phyloP scores from a whole-genome alignment of 352 stramenopile species.

The Sclerospora graminicola region DNA sequence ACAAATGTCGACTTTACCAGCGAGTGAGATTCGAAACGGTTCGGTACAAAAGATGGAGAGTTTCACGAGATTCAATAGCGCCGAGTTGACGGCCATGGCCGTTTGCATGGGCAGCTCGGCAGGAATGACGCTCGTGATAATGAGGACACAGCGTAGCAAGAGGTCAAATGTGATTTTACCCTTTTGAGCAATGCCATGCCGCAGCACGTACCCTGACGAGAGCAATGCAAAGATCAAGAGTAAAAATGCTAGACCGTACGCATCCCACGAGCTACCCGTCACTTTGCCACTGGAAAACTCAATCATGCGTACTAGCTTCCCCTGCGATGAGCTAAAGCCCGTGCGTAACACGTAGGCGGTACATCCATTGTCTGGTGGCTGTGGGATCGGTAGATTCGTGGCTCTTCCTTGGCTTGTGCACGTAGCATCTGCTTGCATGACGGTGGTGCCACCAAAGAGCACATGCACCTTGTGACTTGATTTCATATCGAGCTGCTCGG shows the following conservation, averaged over 20 bases:
- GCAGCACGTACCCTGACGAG: constrained; percentile 92
- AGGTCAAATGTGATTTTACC: constrained; percentile 94
- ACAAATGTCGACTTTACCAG: constrained; percentile 94
- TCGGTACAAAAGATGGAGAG: constrained; percentile 97
- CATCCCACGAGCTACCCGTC: constrained; percentile 91
- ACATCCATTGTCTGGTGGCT: constrained; percentile 86
- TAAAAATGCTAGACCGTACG: constrained; percentile 92
- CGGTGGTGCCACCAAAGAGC: constrained; percentile 89
- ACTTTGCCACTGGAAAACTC: constrained; percentile 96
- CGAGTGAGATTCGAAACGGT: constrained; percentile 95
- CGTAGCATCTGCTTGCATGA: constrained; percentile 75
- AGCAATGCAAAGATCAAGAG: constrained; percentile 95
- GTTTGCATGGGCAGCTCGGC: constrained; percentile 98
- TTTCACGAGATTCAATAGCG: constrained; percentile 91
- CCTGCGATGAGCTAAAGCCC: constrained; percentile 96
- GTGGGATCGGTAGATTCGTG: constrained; percentile 37
- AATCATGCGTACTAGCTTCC: constrained; percentile 97
- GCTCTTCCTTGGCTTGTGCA: constrained; percentile 12
- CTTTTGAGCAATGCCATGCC: constrained; percentile 77
- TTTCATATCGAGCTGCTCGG: constrained; percentile 78
- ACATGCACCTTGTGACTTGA: constrained; percentile 84
- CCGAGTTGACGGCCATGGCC: constrained; percentile 94
- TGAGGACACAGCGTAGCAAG: constrained; percentile 95
- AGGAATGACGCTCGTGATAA: constrained; percentile 98
- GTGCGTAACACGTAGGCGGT: constrained; percentile 93